These are phyloP conservation scores for Bonia amplexicaulis DNA, from an alignment of 176 grass and related monocot genomes.

Conservation along the genomic window DNA sequence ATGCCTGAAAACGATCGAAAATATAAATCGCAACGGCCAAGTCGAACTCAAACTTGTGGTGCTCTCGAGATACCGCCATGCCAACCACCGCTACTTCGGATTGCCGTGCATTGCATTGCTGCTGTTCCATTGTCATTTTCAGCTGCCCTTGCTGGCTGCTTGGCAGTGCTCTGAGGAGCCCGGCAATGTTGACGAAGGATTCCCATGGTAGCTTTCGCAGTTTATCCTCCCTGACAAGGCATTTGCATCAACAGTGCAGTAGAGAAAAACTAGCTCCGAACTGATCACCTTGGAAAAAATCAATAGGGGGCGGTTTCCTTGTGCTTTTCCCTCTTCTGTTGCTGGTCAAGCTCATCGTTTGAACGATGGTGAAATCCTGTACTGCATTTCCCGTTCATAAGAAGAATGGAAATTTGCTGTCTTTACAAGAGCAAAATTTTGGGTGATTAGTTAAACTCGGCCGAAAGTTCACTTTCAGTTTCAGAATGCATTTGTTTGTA, in stretches of 20 bases:
- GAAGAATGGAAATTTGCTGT: neutral
- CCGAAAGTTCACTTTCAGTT: neutral
- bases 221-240: neutral
- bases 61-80: constrained; percentile 2
- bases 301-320: too few relatives aligned
- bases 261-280: neutral
- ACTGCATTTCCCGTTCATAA: neutral
- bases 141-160: neutral
- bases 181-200: neutral
- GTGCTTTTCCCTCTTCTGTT: neutral
- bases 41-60: neutral
- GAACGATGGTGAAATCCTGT: neutral
- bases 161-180: neutral
- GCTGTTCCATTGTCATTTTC: constrained; percentile 13
- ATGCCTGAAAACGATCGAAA: neutral
- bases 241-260: neutral
- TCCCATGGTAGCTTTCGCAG: neutral
- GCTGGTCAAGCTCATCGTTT: neutral
- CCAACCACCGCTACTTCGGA: constrained; percentile 13
- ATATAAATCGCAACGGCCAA: neutral
- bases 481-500: neutral
- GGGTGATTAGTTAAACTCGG: neutral
- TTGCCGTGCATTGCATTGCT: neutral
- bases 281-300: neutral
- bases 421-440: neutral